Evolutionary conservation across 2,329 filamentous ascomycete genomes (phyloP), one percentile per base, ranked within the genome.

Genomic region (Aspergillus ruber): DNA sequence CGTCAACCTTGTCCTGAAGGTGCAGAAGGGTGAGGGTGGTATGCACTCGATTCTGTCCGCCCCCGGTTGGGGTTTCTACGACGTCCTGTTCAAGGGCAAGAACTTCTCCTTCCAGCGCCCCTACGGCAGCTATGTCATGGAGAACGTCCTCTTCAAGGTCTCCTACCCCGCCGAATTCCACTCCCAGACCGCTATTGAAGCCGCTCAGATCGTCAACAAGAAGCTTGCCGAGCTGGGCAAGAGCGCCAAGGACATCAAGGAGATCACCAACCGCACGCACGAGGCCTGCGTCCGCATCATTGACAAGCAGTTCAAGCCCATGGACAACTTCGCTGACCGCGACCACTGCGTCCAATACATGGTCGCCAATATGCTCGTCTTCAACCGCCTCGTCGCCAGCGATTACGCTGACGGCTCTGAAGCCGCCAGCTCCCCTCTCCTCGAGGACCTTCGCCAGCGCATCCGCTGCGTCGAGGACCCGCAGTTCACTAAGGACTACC

Each of bases 321-420:
- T 98, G 88, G 90, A 96, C 79, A 98, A 98, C 83, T 98, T 97
- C 66, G 93, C 93, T 65, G 93, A 98, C 75, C 90, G 93, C 65
- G 93, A 98, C 74, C 93, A 98, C 81, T 98, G 93, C 76, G 91
- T 98, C 59, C 93, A 97, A 71, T 98, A 98, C 82, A 98, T 98
- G 93, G 88, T 89, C 66, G 79, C 90, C 55, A 90, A 89, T 63
- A 97, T 97, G 90, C 85, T 98, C 58, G 85, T 86, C 58, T 97
- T 91, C 72, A 89, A 93, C 70, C 90, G 93, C 57, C 86, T 98
- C 54, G 87, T 90, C 61, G 91, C 93, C 44, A 87, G 80, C 56
- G 93, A 98, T 76, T 98, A 98, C 78, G 83, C 84, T 42, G 93
- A 98, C 68, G 89, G 88, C 61, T 82, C 85, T 60, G 91, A 97